These are phyloP conservation scores for Monilinia aucupariae DNA, from an alignment of 2,329 filamentous ascomycete species.

Conservation along the genomic window DNA sequence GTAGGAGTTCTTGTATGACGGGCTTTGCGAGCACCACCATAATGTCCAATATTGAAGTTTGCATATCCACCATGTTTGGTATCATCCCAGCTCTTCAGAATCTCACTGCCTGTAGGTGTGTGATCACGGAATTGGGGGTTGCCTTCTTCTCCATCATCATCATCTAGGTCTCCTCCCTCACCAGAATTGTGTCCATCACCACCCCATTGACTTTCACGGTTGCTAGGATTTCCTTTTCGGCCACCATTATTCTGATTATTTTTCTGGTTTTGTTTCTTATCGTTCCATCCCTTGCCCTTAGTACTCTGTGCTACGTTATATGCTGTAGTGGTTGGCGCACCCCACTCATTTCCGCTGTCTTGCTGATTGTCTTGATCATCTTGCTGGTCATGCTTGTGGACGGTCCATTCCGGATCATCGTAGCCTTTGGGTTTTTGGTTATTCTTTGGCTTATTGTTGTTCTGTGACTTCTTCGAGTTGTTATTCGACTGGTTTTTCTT, in stretches of 20 bases:
- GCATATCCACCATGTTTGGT: not conserved
- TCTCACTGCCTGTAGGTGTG: conserved; percentile 5
- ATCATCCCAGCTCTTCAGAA: not conserved
- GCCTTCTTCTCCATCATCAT: conserved; percentile 2
- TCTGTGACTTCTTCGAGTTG: not conserved
- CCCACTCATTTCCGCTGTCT: not conserved
- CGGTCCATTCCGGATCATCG: conserved; percentile 5
- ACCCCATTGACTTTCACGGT: conserved; percentile 7
- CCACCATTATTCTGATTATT: not conserved
- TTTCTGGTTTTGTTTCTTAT: not conserved
- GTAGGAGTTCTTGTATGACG: not conserved
- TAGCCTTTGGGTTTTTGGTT: not conserved
- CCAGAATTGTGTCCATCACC: conserved; percentile 11
- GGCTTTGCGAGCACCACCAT: not conserved
- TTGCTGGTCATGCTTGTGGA: not conserved
- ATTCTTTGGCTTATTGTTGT: not conserved
- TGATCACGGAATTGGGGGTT: not conserved
- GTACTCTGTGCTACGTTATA: conserved; percentile 6
- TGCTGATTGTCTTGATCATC: not conserved
- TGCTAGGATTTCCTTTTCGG: not conserved
- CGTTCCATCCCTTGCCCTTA: conserved; percentile 11
- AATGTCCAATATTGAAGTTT: not conserved
- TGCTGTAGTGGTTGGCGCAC: not conserved
- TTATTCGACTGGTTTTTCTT: not conserved
- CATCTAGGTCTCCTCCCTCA: conserved; percentile 1